Evolutionary conservation across 257 asterid species (phyloP), one percentile per base, ranked within the genome.

Genomic region (Solanum clarkiae): DNA sequence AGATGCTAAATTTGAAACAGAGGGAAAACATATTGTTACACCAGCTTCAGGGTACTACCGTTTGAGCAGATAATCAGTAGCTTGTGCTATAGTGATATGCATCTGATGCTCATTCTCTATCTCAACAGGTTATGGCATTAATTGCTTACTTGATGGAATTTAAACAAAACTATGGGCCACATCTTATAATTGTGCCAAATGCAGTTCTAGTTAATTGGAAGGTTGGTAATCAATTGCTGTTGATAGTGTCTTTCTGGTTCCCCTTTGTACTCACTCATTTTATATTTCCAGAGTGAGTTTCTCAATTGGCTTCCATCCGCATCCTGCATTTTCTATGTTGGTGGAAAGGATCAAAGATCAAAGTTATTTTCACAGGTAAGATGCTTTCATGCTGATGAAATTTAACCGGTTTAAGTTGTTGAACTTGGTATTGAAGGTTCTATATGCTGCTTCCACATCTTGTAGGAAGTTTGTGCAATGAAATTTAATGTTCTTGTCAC

Each of bases 141-240:
- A 91, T 97, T 93, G 99, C 99, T 57, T 91, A 95, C 89, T 87
- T 97, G 82, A 97, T 97, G 99, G 99, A 97, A 92, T 95, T 93
- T 89, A 97, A 97, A 92, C 99, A 98, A 84, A 97, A 97, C 87
- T 97, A 97, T 89, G 99, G 99, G 22, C 99, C 99, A 40, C 99
- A 97, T 91, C 98, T 97, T 22, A 95, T 97, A 86, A 92, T 97
- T 86, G 99, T 97, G 86, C 99, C 99, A 66, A 97, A 97, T 91
- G 99, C 99, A 86, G 99, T 97, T 90, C 91, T 97, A 74, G 99
- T 97, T 84, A 97, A 97, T 92, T 97, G 99, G 99, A 97, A 97
- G 99, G 99, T 97, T 75, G 84, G 86, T 57, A 53, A 53, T 79
- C 83, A 51, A 26, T 53, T 79, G 66, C 65, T 53, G 65, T 5